Evolutionary conservation across 1,139 yeast genomes (phyloP), one percentile per base, ranked within the genome.

Genomic region (Saccharomycopsis hybrid): DNA sequence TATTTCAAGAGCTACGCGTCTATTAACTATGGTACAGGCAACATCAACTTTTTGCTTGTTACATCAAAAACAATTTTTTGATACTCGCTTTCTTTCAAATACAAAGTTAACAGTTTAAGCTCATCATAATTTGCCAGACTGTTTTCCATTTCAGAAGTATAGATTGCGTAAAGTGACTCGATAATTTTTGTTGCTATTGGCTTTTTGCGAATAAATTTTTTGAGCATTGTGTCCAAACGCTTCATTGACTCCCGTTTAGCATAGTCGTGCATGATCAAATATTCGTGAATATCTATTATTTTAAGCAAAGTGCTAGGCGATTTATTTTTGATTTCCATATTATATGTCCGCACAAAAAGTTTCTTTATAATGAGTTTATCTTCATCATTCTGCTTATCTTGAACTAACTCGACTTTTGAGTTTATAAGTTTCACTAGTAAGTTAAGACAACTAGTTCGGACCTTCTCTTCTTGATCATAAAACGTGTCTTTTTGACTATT

Each of bases 251-350:
- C 39, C 5, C 9, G 25, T 13, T 27, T 29, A 4, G 25, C 3
- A 29, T 13, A 38, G 11, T 42, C 31, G n/a, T 45, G 11, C n/a
- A 27, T 35, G 7, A 40, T 27, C 38, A 52, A 24, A 37, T 40
- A 47, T 28, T 43, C 48, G 31, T 52, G 50, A 9, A 52, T 38
- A 18, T 45, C 43, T 36, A 52, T 36, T 2, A 50, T 38, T 11
- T 48, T 50, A 9, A 13, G 11, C 27, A 47, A 39, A 24, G 31
- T 41, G 5, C 11, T 27, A 5, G 25, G 3, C 4, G 42, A 40
- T 41, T 40, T 47, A n/a, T 37, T 50, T 7, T 35, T 48, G 8
- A 52, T 50, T 29, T 52, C 55, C 32, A 50, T 31, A 41, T 52
- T 52, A 39, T 45, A 50, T 5, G 29, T 24, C 27, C 55, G 30